A percentile compares a stretch with the other conserved stretches of the same genome.
Conservation (phyloP, 164 flowering plant species). For the Vitis labrusca region DNA sequence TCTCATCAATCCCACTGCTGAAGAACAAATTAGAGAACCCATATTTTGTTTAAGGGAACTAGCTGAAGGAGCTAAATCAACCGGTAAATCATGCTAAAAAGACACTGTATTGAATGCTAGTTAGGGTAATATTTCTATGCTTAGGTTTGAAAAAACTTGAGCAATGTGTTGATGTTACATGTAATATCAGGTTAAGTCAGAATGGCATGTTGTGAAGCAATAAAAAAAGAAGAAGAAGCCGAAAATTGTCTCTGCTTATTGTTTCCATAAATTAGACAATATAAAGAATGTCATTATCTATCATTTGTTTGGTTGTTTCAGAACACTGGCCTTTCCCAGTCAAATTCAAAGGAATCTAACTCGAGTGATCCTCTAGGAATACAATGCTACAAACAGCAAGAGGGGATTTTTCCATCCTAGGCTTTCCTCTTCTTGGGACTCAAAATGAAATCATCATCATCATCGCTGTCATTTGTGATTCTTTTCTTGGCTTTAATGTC, state of each 20-base stretch:
- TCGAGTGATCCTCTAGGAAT: constrained; percentile 2
- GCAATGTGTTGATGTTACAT: no score
- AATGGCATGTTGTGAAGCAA: not conserved
- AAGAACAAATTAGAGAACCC: no score
- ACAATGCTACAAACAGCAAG: constrained; percentile 6
- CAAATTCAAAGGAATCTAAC: constrained; percentile 6
- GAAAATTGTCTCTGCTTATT: constrained; percentile 10
- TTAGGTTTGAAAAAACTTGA: no score
- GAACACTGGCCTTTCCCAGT: not conserved
- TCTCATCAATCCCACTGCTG: no score
- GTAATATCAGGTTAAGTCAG: not conserved
- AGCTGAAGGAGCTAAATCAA: no score
- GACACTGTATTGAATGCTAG: no score
- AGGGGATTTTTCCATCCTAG: constrained; percentile 23
- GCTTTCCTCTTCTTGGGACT: constrained; percentile 67
- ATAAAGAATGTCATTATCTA: constrained; percentile 20
- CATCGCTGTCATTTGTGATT: constrained; percentile 43
- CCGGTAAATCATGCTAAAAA: no score
- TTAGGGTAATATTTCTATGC: no score
- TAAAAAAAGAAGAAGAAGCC: not conserved
- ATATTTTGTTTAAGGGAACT: no score
- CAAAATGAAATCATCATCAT: constrained; percentile 65
- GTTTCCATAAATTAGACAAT: constrained; percentile 13
- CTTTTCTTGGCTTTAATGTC: constrained; percentile 66
- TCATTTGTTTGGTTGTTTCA: not conserved